phyloP scores from a whole-genome alignment of 176 grass and related monocot species.

The Oryza australiensis region DNA sequence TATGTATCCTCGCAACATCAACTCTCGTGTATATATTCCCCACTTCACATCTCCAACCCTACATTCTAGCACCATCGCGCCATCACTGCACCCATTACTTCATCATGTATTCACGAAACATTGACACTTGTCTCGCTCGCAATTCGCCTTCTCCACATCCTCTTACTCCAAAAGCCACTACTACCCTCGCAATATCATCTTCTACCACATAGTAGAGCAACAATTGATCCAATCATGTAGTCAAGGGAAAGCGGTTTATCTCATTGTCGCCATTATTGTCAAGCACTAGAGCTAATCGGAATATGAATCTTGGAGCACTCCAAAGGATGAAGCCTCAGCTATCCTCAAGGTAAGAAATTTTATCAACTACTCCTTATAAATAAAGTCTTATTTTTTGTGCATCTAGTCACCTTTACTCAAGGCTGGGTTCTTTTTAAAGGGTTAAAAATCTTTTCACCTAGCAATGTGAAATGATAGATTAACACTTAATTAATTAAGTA shows the following conservation, averaged over 20 bases:
- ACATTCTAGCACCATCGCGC: too few relatives aligned
- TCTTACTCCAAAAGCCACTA: not conserved
- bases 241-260: not conserved
- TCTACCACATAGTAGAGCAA: not conserved
- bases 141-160: not conserved
- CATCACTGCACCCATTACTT: too few relatives aligned
- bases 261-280: accelerated
- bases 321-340: too few relatives aligned
- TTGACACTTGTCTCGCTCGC: not conserved
- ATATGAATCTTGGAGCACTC: not conserved
- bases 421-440: too few relatives aligned
- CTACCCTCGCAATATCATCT: not conserved
- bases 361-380: not conserved
- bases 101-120: too few relatives aligned
- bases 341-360: not conserved
- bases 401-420: too few relatives aligned
- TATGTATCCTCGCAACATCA: not conserved
- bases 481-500: too few relatives aligned
- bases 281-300: not conserved
- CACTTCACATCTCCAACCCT: too few relatives aligned
- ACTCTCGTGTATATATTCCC: too few relatives aligned
- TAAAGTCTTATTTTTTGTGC: not conserved
- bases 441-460: too few relatives aligned
- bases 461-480: too few relatives aligned
- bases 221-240: not conserved